Base-by-base conservation (phyloP, 2,329 filamentous ascomycete genomes). In the Biscogniauxia sp. region DNA sequence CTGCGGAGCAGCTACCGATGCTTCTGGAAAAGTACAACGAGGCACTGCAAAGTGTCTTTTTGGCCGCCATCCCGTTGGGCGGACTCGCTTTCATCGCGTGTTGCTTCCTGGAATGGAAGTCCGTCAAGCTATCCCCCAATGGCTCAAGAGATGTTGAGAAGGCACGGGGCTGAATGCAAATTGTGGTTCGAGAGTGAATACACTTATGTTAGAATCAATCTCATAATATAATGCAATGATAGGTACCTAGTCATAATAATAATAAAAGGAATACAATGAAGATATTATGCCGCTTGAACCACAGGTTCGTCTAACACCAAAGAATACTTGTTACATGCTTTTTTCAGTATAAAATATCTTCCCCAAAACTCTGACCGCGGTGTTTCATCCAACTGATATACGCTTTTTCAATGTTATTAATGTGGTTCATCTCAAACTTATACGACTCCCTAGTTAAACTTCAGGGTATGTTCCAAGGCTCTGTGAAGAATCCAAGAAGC, bases 21-120 rank as follows among this genome's bases (percentile, higher is more conserved):
- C 20, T 70, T 1, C 58, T 69, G 0, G 50, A 55, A 0, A 52
- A 56, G 32, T 68, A 69, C 23, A 58, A 68, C 53, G 56, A 60
- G 28, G 69, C 69, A 2, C 64, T 71, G 15, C 67, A 64, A 51
- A 65, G 60, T 1, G 66, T 69, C 0, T 60, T 71, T 1, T n/a
- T 63, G 5, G 62, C 67, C 20, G 66, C 66, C 1, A 51, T 71
- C 9, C 68, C 68, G 7, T 55, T 68, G 0, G 66, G 58, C 23
- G 67, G 64, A 1, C 53, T 70, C 9, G 65, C 68, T 2, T 64
- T 64, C 20, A 2, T 70, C n/a, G 55, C 68, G 0, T 64, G 63
- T 56, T 69, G 67, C 52, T 64, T 62, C 41, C 26, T 71, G 20
- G 56, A 71, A 59, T 71, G 68, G 68, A 66, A 63, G 53, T 69